Evolutionary conservation across 2,329 filamentous ascomycete species (phyloP).

Genomic region (Exophiala xenobiotica): DNA sequence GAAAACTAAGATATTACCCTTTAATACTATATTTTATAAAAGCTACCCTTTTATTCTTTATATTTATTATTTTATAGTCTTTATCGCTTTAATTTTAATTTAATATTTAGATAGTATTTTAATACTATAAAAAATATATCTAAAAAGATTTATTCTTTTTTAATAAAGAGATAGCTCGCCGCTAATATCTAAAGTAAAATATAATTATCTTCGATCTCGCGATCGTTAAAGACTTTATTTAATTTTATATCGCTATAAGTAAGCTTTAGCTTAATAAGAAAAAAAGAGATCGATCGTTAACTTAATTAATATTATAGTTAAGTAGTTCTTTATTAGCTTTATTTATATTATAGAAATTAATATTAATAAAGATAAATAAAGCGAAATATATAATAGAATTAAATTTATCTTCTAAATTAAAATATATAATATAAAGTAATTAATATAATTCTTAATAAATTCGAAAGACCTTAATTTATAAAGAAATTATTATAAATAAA

Average conservation of each 20-base stretch:
- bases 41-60: not conserved
- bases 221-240: slow-evolving; percentile 25
- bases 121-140: slow-evolving; percentile 5
- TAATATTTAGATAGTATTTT: slow-evolving; percentile 2
- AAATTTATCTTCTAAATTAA: not conserved
- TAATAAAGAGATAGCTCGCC: slow-evolving; percentile 4
- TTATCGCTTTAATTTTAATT: not conserved
- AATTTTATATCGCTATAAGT: slow-evolving; percentile 19
- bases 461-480: slow-evolving; percentile 8
- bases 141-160: slow-evolving; percentile 9
- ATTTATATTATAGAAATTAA: slow-evolving; percentile 12
- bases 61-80: not conserved
- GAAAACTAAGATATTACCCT: slow-evolving; percentile 11
- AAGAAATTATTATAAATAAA: slow-evolving; percentile 23
- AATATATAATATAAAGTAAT: not conserved
- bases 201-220: slow-evolving; percentile 12
- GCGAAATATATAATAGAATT: slow-evolving; percentile 21
- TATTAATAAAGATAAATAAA: slow-evolving; percentile 14
- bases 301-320: slow-evolving; percentile 6
- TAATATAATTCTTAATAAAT: slow-evolving; percentile 10
- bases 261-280: slow-evolving; percentile 3
- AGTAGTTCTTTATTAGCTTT: slow-evolving; percentile 25
- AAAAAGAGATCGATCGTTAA: slow-evolving; percentile 13
- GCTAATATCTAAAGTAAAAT: not conserved
- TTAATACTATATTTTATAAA: slow-evolving; percentile 9